These are phyloP conservation scores for Echria macrotheca DNA, from an alignment of 495 filamentous ascomycete genomes.

Conservation along the genomic window DNA sequence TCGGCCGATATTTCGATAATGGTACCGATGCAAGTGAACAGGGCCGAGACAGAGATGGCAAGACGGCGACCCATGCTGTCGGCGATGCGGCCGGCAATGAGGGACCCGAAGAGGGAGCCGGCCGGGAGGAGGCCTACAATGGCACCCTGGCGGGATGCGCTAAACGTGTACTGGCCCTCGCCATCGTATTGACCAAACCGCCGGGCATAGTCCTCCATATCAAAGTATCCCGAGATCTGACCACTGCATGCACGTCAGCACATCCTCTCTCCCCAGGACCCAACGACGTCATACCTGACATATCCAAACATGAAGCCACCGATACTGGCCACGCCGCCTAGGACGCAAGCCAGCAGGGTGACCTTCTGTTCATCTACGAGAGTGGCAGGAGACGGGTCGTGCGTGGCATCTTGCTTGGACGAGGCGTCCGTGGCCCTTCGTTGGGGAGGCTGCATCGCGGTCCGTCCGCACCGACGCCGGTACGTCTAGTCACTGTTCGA, in stretches of 20 bases:
- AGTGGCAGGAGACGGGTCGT: conserved; percentile 3
- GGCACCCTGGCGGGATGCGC: conserved; percentile 45
- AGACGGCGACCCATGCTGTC: conserved; percentile 41
- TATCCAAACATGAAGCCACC: conserved; percentile 81
- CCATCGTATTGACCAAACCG: conserved; percentile 40
- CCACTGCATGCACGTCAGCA: conserved; percentile 19
- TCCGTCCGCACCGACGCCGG: not conserved
- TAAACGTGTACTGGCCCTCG: conserved; percentile 35
- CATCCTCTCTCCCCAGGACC: conserved; percentile 1
- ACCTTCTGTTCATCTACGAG: conserved; percentile 24
- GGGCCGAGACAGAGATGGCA: conserved; percentile 51
- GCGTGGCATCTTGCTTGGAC: conserved; percentile 1
- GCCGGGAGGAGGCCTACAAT: conserved; percentile 57
- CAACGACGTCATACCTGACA: conserved; percentile 45
- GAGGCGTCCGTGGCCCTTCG: conserved; percentile 1
- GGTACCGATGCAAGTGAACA: conserved; percentile 63
- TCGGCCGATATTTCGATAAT: conserved; percentile 59
- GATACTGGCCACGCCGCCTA: conserved; percentile 53
- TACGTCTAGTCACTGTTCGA: not conserved
- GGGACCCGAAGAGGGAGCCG: conserved; percentile 64
- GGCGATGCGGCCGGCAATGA: conserved; percentile 55
- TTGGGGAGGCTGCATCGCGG: not conserved
- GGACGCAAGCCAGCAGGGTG: conserved; percentile 34
- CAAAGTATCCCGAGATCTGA: conserved; percentile 53
- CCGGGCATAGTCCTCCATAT: conserved; percentile 49